These are phyloP conservation scores for Kurtzmaniella quercitrusa DNA, from an alignment of 1,139 yeast genomes.

Conservation along the genomic window DNA sequence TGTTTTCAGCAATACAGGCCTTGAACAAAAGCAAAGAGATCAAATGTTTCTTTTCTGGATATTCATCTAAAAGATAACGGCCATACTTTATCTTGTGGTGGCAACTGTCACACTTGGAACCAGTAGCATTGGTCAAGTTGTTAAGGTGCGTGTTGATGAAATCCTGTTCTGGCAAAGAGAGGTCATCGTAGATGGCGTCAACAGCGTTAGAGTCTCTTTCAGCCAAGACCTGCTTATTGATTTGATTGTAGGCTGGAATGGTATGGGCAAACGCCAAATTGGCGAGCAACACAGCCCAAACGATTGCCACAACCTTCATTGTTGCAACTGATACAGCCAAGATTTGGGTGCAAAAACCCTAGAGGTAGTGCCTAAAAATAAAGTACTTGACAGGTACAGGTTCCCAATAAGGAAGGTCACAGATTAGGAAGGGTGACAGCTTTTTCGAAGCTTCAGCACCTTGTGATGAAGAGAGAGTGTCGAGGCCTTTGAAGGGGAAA, in stretches of 20 bases:
- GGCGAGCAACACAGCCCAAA: not conserved
- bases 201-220: constrained; percentile 16
- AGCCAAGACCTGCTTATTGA: constrained; percentile 15
- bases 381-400: not conserved
- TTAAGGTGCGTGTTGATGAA: constrained; percentile 23
- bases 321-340: not conserved
- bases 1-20: constrained; percentile 28
- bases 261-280: constrained; percentile 10
- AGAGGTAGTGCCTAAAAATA: not conserved
- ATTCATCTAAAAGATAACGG: constrained; percentile 20
- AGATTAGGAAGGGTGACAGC: not conserved
- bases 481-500: too few species aligned
- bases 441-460: too few species aligned
- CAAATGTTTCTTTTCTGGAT: constrained; percentile 34
- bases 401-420: not conserved
- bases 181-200: constrained; percentile 21
- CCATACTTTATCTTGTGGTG: constrained; percentile 33
- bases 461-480: too few species aligned
- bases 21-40: constrained; percentile 33
- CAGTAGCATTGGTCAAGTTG: constrained; percentile 23
- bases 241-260: constrained; percentile 18
- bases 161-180: constrained; percentile 25
- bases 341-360: not conserved
- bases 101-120: constrained; percentile 32
- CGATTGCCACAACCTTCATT: not conserved